phyloP scores from a whole-genome alignment of 1,284 basidiomycete genomes.

The Volvariella volvacea region DNA sequence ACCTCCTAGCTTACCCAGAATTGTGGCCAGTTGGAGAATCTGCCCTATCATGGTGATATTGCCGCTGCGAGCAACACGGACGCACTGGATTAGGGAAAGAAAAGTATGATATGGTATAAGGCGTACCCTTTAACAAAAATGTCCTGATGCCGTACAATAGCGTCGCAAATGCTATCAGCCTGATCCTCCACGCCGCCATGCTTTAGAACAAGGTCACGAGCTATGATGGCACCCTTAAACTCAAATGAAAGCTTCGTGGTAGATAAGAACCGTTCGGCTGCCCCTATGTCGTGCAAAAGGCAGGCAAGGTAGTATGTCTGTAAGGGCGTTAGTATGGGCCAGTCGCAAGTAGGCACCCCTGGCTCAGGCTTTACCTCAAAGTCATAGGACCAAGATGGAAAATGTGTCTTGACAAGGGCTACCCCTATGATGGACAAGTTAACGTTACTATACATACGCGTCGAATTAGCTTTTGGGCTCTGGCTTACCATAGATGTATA shows the following conservation, averaged over 20 bases:
- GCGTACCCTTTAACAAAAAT: constrained; percentile 45
- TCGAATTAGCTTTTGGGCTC: constrained; percentile 4
- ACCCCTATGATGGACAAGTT: constrained; percentile 29
- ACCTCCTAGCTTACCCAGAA: constrained; percentile 30
- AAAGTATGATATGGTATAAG: neutral
- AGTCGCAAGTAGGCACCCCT: neutral
- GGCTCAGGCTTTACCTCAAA: constrained; percentile 17
- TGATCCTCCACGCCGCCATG: constrained; percentile 42
- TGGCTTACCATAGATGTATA: constrained; percentile 39
- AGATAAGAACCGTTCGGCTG: constrained; percentile 40
- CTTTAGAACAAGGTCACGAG: constrained; percentile 40
- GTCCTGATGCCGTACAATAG: constrained; percentile 54
- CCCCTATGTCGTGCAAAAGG: constrained; percentile 52
- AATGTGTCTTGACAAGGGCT: constrained; percentile 41
- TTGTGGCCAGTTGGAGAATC: constrained; percentile 45
- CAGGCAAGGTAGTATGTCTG: constrained; percentile 48
- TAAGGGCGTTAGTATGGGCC: constrained; percentile 1
- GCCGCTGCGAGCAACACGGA: constrained; percentile 20
- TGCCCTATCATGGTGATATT: constrained; percentile 50
- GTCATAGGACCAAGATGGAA: constrained; percentile 40
- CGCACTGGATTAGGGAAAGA: neutral
- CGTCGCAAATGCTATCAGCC: constrained; percentile 50
- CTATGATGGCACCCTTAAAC: constrained; percentile 52
- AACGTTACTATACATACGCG: neutral
- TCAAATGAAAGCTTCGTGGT: constrained; percentile 54